Evolutionary conservation across 176 grass and related monocot genomes (phyloP), one percentile per base, ranked within the genome.

Genomic region (Dendrocalamus sinicus): DNA sequence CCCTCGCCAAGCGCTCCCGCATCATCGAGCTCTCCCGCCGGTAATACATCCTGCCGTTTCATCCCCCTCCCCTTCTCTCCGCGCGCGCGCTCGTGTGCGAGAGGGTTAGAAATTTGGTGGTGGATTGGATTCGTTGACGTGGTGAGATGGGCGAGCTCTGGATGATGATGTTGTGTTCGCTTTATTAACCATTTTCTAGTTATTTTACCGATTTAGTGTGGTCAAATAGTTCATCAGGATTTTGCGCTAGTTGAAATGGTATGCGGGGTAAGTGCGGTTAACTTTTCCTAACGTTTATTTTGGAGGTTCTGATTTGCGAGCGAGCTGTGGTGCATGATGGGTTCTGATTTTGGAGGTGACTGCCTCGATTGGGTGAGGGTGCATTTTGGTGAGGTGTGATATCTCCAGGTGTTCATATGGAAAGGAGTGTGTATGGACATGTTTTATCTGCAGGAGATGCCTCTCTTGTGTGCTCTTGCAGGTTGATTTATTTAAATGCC

Each of bases 11-110:
- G 90, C 90, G 92, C 78, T 86, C 96, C 13, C 93, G 92, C 83
- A 94, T 99, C 92, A 94, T 99, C 79, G 92, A 99, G 79, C 92
- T 96, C 78, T 99, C 96, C 30, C 89, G 93, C 84, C 90, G 94
- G 96, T 99, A 81, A 37, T 61, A 12, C 51, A 16, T 59, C 4
- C n/a, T 24, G 17, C 19, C 35, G 4, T 58, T 24, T 75, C 60
- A n/a, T 9, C 71, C 64, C 32, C 30, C 28, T 28, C 10, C 35
- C 0, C 14, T 0, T 3, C 32, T 6, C 9, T 7, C 22, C 4
- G 15, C 12, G 8, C 23, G 22, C 23, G 63, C 1, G 47, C 24
- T 41, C 12, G n/a, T 11, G 39, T n/a, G 9, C 11, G 55, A 3
- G 24, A 17, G 67, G 78, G 17, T 30, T 6, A 32, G 77, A 7